Base-by-base conservation (phyloP, 331 rosid genomes). In the Quercus phellos region DNA sequence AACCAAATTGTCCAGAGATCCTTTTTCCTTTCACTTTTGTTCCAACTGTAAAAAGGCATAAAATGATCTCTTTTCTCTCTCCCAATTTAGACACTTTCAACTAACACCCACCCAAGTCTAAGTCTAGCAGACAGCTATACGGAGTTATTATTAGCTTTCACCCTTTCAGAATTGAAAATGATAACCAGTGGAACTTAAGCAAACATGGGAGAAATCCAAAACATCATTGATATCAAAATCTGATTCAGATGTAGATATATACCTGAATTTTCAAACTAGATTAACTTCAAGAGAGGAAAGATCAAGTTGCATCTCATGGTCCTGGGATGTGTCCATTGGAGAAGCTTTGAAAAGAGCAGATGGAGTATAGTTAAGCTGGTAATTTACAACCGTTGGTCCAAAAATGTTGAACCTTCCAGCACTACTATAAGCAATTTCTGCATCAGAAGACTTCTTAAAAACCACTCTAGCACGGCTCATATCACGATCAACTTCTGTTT, bases 381-480 rank as follows among this genome's bases (percentile, higher is more conserved):
- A 94, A 85, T 85, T 92, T 74, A 94, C 98, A 63, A 79, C 84
- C 76, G 74, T 80, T 56, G 89, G 84, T 68, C 99, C 99, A 82
- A 94, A 94, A 80, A 94, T 94, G 78, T 84, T 92, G 85, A 92
- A 94, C 88, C 87, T 94, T 81, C 88, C 90, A 75, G 98, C 99
- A 89, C 93, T 92, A 68, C 84, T 89, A 79, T 64, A 87, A 70
- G 99, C 98, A 53, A 90, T 87, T 84, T 94, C 99, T 16, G 96
- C 99, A 87, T 94, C 98, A 61, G 87, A 74, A 80, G 87, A 77
- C 80, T 80, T 91, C 80, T 92, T 94, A 69, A 92, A 94, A 77
- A 94, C 90, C 77, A 94, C 99, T 85, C 97, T 89, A 5, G 99
- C 99, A 77, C 97, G 96, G 75, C 98, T 86, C 77, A 90, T 90